Base-by-base conservation (phyloP, 2,329 filamentous ascomycete genomes). In the Fusarium proliferatum region DNA sequence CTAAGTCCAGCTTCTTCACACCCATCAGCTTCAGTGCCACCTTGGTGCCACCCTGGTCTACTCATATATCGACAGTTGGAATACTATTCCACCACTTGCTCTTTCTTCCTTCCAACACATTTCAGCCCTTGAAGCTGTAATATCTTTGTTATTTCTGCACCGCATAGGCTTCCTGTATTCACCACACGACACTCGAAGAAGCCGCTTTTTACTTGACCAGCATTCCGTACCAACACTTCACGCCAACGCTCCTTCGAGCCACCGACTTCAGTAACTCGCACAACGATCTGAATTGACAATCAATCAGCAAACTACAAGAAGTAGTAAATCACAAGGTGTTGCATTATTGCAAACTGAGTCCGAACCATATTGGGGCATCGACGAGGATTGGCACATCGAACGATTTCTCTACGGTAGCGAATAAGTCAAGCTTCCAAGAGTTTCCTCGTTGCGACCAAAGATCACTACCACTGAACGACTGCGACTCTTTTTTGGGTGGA, bases 11-110 rank as follows among this genome's bases (percentile, higher is more conserved):
- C 52, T 53, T 60, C 17, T 51, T 62, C 62, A 55, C 46, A 61
- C 52, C 52, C 64, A 56, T 71, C 63, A 10, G 39, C 71, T 52
- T 64, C 39, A 68, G 71, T 71, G 59, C 67, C 66, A 74, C 71
- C 59, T 57, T 19, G 56, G 71, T 74, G 57, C 59, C 60, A 69
- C 57, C 67, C 67, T 72, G 48, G 71, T 65, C 67, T 61, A 33
- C 43, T 63, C 67, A 69, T 74, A 74, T 69, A 74, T 61, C 60
- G 48, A 49, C 53, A 56, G 42, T 74, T 74, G 56, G 71, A 56
- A 62, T 57, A 74, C 60, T 21, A 55, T 63, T 72, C 56, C 67
- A 74, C 51, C 41, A 59, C 51, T 48, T 51, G 39, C 49, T 61
- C 71, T 70, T 58, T 70, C 45, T 61, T 59, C 64, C 38, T 48